These are phyloP conservation scores for Apodospora peruviana DNA, from an alignment of 495 filamentous ascomycete genomes.

Conservation along the genomic window DNA sequence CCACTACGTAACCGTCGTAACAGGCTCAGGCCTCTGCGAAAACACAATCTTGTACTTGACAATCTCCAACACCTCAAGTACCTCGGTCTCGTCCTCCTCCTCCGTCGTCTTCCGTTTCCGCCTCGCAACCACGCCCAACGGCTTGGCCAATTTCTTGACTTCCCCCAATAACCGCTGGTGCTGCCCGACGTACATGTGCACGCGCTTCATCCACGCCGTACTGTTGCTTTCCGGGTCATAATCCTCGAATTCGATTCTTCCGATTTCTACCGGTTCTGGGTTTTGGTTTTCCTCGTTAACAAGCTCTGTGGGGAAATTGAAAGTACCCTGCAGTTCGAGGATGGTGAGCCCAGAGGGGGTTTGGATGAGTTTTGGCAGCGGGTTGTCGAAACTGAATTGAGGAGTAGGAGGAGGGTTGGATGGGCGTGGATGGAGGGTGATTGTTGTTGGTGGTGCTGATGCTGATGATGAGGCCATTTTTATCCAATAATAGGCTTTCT, in stretches of 20 bases:
- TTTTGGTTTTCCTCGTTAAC: conserved; percentile 1
- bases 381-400: conserved; percentile 29
- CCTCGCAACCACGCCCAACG: conserved; percentile 70
- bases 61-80: conserved; percentile 69
- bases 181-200: conserved; percentile 80
- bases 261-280: conserved; percentile 50
- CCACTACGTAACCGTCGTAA: too few species aligned
- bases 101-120: conserved; percentile 22
- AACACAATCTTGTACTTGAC: conserved; percentile 88
- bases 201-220: conserved; percentile 78
- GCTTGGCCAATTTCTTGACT: conserved; percentile 73
- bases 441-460: conserved; percentile 3
- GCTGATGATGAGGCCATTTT: too few species aligned
- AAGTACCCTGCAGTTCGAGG: conserved; percentile 82
- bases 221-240: conserved; percentile 46
- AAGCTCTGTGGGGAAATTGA: conserved; percentile 54
- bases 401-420: background rate
- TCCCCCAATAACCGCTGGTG: conserved; percentile 89
- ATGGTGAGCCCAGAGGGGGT: conserved; percentile 76
- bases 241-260: conserved; percentile 74
- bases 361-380: conserved; percentile 78
- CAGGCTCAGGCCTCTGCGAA: conserved; percentile 81
- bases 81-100: conserved; percentile 20
- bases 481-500: too few species aligned
- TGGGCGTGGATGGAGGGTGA: conserved; percentile 12